Conservation (phyloP, 257 asterid species). For the Plectranthus barbatus region DNA sequence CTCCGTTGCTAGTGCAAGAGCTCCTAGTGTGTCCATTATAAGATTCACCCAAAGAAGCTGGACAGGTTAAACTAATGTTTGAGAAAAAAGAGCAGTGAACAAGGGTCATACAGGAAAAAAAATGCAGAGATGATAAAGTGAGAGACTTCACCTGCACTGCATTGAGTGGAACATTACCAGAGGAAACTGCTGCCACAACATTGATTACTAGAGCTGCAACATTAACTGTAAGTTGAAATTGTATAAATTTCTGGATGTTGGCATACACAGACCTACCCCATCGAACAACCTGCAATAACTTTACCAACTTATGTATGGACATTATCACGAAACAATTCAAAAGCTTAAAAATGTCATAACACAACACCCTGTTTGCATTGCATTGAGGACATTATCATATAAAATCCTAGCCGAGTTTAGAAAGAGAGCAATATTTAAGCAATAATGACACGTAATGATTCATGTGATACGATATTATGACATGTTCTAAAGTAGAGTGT, state of each 20-base stretch:
- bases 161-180: conserved; percentile 87
- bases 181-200: conserved; percentile 85
- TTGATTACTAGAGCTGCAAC: conserved; percentile 87
- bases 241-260: conserved; percentile 92
- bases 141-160: conserved; percentile 77
- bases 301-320: conserved; percentile 4
- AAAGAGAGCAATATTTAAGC: background rate
- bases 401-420: background rate
- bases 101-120: background rate
- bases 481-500: no score
- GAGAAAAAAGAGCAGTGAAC: background rate
- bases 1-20: conserved; percentile 94
- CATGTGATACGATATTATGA: background rate
- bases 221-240: conserved; percentile 92
- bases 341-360: background rate
- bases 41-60: conserved; percentile 99
- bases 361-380: background rate
- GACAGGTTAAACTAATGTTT: conserved; percentile 6
- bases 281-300: conserved; percentile 68
- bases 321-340: background rate
- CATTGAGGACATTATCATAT: background rate
- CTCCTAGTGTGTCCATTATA: conserved; percentile 97
- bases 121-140: conserved; percentile 6
- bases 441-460: background rate
- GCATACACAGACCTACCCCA: conserved; percentile 99